Conservation (phyloP, 2,329 filamentous ascomycete genomes). For the Sphaerulina populicola region DNA sequence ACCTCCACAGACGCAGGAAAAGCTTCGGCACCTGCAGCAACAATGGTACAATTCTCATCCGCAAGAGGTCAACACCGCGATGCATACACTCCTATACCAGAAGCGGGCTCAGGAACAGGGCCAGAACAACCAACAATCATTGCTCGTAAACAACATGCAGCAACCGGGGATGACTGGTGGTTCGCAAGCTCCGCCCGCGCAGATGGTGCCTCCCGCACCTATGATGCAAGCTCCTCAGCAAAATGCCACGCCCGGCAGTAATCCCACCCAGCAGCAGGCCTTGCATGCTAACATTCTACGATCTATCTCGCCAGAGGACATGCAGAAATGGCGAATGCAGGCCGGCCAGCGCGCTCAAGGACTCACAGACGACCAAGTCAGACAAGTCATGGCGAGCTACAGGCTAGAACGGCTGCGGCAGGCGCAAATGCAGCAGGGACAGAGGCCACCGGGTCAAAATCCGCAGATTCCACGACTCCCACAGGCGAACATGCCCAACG, state of each 20-base stretch:
- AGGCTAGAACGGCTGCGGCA: slow-evolving; percentile 17
- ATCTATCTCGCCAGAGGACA: slow-evolving; percentile 32
- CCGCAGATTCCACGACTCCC: slow-evolving; percentile 26
- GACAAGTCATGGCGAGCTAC: slow-evolving; percentile 26
- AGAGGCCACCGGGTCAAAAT: slow-evolving; percentile 25
- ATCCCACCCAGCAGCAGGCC: slow-evolving; percentile 18
- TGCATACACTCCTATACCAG: slow-evolving; percentile 31
- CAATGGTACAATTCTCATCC: slow-evolving; percentile 24
- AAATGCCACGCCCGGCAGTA: slow-evolving; percentile 20
- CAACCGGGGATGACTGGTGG: slow-evolving; percentile 15
- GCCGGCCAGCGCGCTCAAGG: slow-evolving; percentile 29
- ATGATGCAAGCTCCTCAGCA: slow-evolving; percentile 14
- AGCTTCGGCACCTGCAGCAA: slow-evolving; percentile 30
- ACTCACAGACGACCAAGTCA: slow-evolving; percentile 39
- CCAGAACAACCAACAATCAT: slow-evolving; percentile 30
- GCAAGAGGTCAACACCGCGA: slow-evolving; percentile 18
- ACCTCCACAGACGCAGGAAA: slow-evolving; percentile 36
- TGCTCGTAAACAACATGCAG: slow-evolving; percentile 12
- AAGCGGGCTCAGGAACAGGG: slow-evolving; percentile 38
- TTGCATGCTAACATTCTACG: slow-evolving; percentile 14
- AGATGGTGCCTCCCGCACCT: slow-evolving; percentile 33
- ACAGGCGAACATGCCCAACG: slow-evolving; percentile 9
- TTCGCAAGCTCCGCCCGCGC: slow-evolving; percentile 34
- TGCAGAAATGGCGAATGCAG: slow-evolving; percentile 33
- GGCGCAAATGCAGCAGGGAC: slow-evolving; percentile 30